phyloP scores from a whole-genome alignment of 2,329 filamentous ascomycete species.

The Phyllosticta capitalensis region DNA sequence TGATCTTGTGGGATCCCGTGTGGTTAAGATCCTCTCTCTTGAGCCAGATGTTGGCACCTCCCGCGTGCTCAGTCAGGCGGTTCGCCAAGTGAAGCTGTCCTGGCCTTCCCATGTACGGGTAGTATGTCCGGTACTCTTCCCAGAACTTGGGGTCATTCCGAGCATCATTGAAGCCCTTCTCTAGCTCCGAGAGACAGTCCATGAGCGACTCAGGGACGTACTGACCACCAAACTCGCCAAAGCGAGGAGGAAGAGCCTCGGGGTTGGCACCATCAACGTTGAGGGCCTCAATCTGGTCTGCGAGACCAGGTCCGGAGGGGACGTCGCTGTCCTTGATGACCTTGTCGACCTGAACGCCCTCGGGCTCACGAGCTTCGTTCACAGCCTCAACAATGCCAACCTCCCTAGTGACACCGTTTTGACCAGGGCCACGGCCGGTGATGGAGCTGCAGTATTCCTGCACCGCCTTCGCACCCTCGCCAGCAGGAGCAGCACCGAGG shows the following conservation, averaged over 20 bases:
- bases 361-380: slow-evolving; percentile 50
- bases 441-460: slow-evolving; percentile 78
- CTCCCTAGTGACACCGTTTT: slow-evolving; percentile 49
- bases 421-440: slow-evolving; percentile 46
- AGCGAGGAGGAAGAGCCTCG: slow-evolving; percentile 66
- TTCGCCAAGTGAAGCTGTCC: slow-evolving; percentile 85
- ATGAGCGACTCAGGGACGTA: slow-evolving; percentile 97
- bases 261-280: slow-evolving; percentile 49
- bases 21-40: slow-evolving; percentile 98
- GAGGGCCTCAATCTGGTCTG: slow-evolving; percentile 75
- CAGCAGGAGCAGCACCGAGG: slow-evolving; percentile 57
- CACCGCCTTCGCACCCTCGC: slow-evolving; percentile 60
- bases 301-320: slow-evolving; percentile 55
- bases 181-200: slow-evolving; percentile 87
- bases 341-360: slow-evolving; percentile 57
- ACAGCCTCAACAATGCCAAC: slow-evolving; percentile 62
- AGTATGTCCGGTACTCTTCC: slow-evolving; percentile 93
- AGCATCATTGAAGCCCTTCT: slow-evolving; percentile 81
- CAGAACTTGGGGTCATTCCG: slow-evolving; percentile 86
- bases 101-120: slow-evolving; percentile 93
- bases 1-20: slow-evolving; percentile 98
- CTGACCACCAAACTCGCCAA: slow-evolving; percentile 93
- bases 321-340: slow-evolving; percentile 52
- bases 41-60: slow-evolving; percentile 92
- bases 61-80: slow-evolving; percentile 76